Evolutionary conservation across 148 eudicot species (phyloP).

Genomic region (Cornus controversa): DNA sequence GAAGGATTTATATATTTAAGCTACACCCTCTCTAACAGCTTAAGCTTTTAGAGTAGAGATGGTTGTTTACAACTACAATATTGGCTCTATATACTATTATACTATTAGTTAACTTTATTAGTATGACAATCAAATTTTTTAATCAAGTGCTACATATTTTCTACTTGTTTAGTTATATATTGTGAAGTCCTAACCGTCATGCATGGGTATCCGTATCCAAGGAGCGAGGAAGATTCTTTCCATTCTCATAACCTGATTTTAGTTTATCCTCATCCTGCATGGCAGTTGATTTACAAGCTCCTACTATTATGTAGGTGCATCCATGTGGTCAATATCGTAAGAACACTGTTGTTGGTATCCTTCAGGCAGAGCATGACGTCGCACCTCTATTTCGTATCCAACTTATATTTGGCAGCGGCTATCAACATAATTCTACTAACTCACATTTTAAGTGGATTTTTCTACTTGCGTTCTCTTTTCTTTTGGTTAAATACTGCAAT

Average conservation of each 20-base stretch:
- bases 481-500: background rate
- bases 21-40: no score
- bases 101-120: no score
- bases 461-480: background rate
- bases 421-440: background rate
- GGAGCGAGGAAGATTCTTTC: slow-evolving; percentile 1
- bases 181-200: background rate
- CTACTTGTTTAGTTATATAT: background rate
- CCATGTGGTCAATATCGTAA: slow-evolving; percentile 98
- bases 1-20: no score
- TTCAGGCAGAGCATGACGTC: slow-evolving; percentile 84
- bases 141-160: background rate
- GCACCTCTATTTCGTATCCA: slow-evolving; percentile 95
- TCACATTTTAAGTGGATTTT: slow-evolving; percentile 1
- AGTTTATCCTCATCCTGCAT: background rate
- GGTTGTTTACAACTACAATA: no score
- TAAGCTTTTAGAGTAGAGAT: no score
- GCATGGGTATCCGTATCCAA: background rate
- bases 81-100: no score
- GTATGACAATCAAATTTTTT: no score
- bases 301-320: slow-evolving; percentile 60
- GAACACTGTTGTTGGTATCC: slow-evolving; percentile 92
- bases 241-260: background rate
- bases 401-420: slow-evolving; percentile 5
- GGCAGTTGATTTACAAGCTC: slow-evolving; percentile 9